Percentiles rank a stretch among this genome's conserved stretches.
These are phyloP conservation scores for Lipomyces sp. DNA, from an alignment of 805 yeast genomes.

Conservation along the genomic window DNA sequence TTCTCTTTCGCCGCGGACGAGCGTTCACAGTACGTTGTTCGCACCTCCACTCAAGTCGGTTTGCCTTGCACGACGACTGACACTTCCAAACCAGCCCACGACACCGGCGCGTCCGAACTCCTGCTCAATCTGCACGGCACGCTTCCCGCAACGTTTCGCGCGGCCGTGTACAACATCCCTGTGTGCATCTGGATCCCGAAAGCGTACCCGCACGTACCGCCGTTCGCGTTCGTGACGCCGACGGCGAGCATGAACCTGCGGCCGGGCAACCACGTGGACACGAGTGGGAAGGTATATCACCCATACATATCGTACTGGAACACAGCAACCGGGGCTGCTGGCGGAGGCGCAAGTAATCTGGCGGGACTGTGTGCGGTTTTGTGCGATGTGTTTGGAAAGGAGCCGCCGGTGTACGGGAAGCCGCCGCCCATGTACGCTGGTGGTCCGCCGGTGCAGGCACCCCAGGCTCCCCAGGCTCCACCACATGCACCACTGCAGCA, in stretches of 20 bases:
- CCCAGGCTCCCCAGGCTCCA: constrained; percentile 2
- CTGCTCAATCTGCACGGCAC: constrained; percentile 65
- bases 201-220: constrained; percentile 64
- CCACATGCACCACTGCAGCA: constrained; percentile 2
- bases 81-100: constrained; percentile 38
- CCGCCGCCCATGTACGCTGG: constrained; percentile 31
- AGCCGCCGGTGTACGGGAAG: constrained; percentile 47
- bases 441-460: constrained; percentile 4
- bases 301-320: constrained; percentile 66
- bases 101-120: constrained; percentile 57
- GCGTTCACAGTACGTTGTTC: constrained; percentile 44
- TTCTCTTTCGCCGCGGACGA: constrained; percentile 65
- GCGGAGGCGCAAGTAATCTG: constrained; percentile 35
- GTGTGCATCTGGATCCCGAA: constrained; percentile 75
- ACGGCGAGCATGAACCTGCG: constrained; percentile 47
- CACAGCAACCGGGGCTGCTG: too few species aligned
- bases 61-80: too few species aligned
- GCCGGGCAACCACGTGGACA: constrained; percentile 66
- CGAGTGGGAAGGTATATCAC: constrained; percentile 67
- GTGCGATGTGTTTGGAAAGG: constrained; percentile 40
- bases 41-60: too few species aligned
- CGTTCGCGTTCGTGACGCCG: constrained; percentile 61
- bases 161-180: constrained; percentile 47
- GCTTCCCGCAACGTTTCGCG: constrained; percentile 40
- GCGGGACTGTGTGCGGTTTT: constrained; percentile 38